Evolutionary conservation across 371 early-diverging fungal genomes (phyloP), one percentile per base, ranked within the genome.

Genomic region (Circinella umbellata): DNA sequence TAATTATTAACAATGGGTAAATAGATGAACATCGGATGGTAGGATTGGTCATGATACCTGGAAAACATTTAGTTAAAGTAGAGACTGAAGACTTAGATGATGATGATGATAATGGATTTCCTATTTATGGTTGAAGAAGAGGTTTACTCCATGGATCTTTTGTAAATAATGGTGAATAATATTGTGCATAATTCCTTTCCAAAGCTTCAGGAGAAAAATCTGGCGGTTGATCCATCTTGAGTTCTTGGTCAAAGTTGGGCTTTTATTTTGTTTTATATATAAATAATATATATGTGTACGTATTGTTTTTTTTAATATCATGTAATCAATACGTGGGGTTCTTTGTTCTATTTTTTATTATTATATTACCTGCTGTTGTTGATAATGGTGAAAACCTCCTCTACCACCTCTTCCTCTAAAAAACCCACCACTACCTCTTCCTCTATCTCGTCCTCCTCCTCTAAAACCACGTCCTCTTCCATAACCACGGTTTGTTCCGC

Each of bases 11-110:
- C 63, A 5, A 46, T 18, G 35, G 49, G 67, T 27, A 37, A 55
- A 48, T 73, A 92, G 91, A 77, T 66, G 90, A 88, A 64, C 75
- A 86, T 73, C 82, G 95, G 34, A 82, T 87, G 46, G 94, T 96
- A 27, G 94, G 94, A 7, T 78, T 94, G 67, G 86, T 94, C 72
- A 94, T 96, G 96, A 89, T 96, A 15, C 96, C 96, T 1, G 96
- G 96, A 34, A 85, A 89, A 63, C 94, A 94, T 71, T 71, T 95
- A 10, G 86, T 89, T 48, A 89, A 86, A 65, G 82, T 86, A 11
- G 91, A 92, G 72, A 83, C 90, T 20, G 93, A 94, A 79, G 86
- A 89, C 70, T 73, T 89, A 14, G 85, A 87, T 34, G 57, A 57
- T 27, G 57, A 57, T 27, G 57, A 57, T 27, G 57, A 57, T 57